Evolutionary conservation across 1,284 basidiomycete species (phyloP).

Genomic region (Melampsora americana): DNA sequence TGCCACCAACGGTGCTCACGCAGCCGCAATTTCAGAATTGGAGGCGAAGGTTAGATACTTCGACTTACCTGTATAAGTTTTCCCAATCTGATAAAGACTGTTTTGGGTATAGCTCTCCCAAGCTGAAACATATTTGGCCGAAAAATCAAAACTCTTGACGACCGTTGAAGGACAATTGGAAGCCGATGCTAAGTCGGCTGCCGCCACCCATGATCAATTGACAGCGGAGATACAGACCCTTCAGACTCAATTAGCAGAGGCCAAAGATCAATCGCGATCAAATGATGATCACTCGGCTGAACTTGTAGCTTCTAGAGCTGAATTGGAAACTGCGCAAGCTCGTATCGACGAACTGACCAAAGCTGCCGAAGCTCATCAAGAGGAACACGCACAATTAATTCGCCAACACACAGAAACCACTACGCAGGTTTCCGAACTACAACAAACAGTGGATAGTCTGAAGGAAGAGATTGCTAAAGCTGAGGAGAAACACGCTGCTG

Average conservation of each 20-base stretch:
- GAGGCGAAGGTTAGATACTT: slow-evolving; percentile 19
- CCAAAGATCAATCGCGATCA: not conserved
- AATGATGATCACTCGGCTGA: slow-evolving; percentile 4
- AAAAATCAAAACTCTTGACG: slow-evolving; percentile 19
- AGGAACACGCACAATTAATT: slow-evolving; percentile 7
- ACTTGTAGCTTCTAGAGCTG: slow-evolving; percentile 17
- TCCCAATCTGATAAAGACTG: not conserved
- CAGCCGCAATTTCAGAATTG: slow-evolving; percentile 14
- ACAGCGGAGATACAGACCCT: slow-evolving; percentile 19
- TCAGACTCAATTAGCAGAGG: slow-evolving; percentile 16
- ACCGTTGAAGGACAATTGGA: slow-evolving; percentile 18
- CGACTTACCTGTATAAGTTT: not conserved
- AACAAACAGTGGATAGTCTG: slow-evolving; percentile 2
- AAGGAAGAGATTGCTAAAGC: slow-evolving; percentile 19
- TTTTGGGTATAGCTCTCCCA: slow-evolving; percentile 12
- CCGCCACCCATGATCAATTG: slow-evolving; percentile 12
- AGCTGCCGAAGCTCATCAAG: slow-evolving; percentile 10
- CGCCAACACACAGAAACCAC: not conserved
- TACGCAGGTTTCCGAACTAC: slow-evolving; percentile 20
- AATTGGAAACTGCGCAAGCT: slow-evolving; percentile 9
- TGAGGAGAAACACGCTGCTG: slow-evolving; percentile 6
- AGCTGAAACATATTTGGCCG: slow-evolving; percentile 10
- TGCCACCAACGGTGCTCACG: not conserved
- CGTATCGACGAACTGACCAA: slow-evolving; percentile 18
- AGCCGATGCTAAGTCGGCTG: slow-evolving; percentile 3